phyloP scores from a whole-genome alignment of 768 basidiomycete genomes.

The Naganishia kalamii region DNA sequence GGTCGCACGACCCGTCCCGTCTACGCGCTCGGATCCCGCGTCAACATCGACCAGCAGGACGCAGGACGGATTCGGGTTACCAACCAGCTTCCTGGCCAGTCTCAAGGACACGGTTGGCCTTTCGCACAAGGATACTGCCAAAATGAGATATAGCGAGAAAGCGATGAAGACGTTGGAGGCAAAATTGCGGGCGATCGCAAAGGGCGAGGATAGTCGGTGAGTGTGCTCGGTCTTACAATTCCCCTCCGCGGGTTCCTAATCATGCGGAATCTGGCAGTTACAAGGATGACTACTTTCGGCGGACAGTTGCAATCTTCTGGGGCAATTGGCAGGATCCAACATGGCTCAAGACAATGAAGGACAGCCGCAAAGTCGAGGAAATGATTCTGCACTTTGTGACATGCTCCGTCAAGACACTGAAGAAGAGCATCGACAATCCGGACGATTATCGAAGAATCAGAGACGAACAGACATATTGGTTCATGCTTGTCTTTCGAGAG shows the following conservation, averaged over 20 bases:
- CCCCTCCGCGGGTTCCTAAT: neutral
- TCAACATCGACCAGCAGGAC: neutral
- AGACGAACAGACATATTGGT: slow-evolving; percentile 82
- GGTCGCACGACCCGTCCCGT: neutral
- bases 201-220: slow-evolving; percentile 84
- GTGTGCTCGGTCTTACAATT: slow-evolving; percentile 42
- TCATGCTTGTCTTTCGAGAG: slow-evolving; percentile 78
- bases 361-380: slow-evolving; percentile 94
- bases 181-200: slow-evolving; percentile 82
- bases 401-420: slow-evolving; percentile 74
- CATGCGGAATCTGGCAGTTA: slow-evolving; percentile 54
- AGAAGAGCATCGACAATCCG: slow-evolving; percentile 76
- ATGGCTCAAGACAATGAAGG: slow-evolving; percentile 85
- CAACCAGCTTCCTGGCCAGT: slow-evolving; percentile 11
- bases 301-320: slow-evolving; percentile 88
- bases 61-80: slow-evolving; percentile 5
- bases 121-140: slow-evolving; percentile 7
- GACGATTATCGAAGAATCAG: slow-evolving; percentile 55
- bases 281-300: slow-evolving; percentile 78
- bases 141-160: slow-evolving; percentile 79
- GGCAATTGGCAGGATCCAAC: slow-evolving; percentile 76
- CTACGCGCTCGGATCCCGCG: neutral
- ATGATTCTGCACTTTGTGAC: slow-evolving; percentile 94
- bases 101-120: slow-evolving; percentile 20
- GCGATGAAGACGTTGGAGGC: slow-evolving; percentile 82